A percentile compares a stretch with the other conserved stretches of the same genome.
Conservation (phyloP, 2,329 filamentous ascomycete species). For the Aspergillus sp. region DNA sequence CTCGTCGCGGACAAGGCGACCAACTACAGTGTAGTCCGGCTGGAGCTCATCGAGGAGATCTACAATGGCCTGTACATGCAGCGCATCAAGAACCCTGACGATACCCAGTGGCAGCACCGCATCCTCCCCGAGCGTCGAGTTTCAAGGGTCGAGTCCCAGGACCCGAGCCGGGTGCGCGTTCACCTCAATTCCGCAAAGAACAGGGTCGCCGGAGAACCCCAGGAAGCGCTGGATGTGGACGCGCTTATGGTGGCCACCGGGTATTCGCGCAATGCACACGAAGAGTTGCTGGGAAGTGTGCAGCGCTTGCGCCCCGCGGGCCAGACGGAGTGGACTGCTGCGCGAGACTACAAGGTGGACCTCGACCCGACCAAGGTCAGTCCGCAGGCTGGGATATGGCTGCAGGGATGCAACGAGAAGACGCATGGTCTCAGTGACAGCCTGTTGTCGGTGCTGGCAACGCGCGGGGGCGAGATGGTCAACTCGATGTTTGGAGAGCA, state of each 20-base stretch:
- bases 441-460: conserved; percentile 67
- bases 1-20: conserved; percentile 68
- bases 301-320: conserved; percentile 55
- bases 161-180: conserved; percentile 48
- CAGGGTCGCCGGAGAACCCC: conserved; percentile 26
- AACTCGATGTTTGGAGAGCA: conserved; percentile 57
- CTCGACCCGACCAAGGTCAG: conserved; percentile 61
- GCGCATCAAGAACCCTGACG: conserved; percentile 59
- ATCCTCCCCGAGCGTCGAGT: conserved; percentile 65
- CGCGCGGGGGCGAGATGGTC: conserved; percentile 68
- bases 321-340: conserved; percentile 54
- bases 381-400: conserved; percentile 70
- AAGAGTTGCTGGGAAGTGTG: conserved; percentile 62
- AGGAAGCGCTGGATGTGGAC: conserved; percentile 65
- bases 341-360: conserved; percentile 67
- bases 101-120: conserved; percentile 68
- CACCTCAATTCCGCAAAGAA: conserved; percentile 45
- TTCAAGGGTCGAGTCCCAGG: conserved; percentile 48
- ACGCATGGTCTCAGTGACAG: conserved; percentile 85
- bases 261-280: conserved; percentile 68
- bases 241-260: conserved; percentile 80
- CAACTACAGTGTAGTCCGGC: conserved; percentile 88
- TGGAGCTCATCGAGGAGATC: conserved; percentile 80
- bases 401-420: conserved; percentile 88
- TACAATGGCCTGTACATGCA: conserved; percentile 86